phyloP scores from a whole-genome alignment of 805 yeast genomes.

The Metschnikowia borealis region DNA sequence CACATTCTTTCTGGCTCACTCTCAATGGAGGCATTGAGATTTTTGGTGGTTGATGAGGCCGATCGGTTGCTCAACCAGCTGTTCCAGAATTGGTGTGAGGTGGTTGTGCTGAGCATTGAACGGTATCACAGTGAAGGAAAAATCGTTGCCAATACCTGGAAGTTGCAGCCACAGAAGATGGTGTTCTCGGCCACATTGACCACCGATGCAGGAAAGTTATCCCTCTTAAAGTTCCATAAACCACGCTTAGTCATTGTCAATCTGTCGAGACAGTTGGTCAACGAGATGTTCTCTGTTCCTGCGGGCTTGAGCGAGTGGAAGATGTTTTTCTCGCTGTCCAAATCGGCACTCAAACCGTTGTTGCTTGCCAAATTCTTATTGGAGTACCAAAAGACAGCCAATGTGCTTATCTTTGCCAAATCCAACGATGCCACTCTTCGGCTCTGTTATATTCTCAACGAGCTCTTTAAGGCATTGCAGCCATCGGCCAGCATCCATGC shows the following conservation, averaged over 20 bases:
- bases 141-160: slow-evolving; percentile 30
- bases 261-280: slow-evolving; percentile 42
- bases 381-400: slow-evolving; percentile 25
- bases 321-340: slow-evolving; percentile 37
- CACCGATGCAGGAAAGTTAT: slow-evolving; percentile 83
- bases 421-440: slow-evolving; percentile 88
- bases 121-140: slow-evolving; percentile 14
- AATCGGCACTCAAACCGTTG: slow-evolving; percentile 64
- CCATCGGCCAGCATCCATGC: slow-evolving; percentile 13
- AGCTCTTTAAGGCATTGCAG: slow-evolving; percentile 31
- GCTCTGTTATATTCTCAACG: slow-evolving; percentile 54
- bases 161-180: slow-evolving; percentile 50
- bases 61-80: slow-evolving; percentile 80
- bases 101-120: slow-evolving; percentile 40
- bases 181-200: slow-evolving; percentile 92
- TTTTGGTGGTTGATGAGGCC: slow-evolving; percentile 75
- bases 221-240: slow-evolving; percentile 60
- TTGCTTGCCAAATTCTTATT: slow-evolving; percentile 55
- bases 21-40: slow-evolving; percentile 50
- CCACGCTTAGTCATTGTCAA: slow-evolving; percentile 80
- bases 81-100: slow-evolving; percentile 88
- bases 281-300: slow-evolving; percentile 63
- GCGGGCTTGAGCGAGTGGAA: slow-evolving; percentile 43
- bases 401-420: slow-evolving; percentile 60
- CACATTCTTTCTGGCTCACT: slow-evolving; percentile 49